phyloP scores from a whole-genome alignment of 2,329 filamentous ascomycete species.

The Magnaporthales sp. region DNA sequence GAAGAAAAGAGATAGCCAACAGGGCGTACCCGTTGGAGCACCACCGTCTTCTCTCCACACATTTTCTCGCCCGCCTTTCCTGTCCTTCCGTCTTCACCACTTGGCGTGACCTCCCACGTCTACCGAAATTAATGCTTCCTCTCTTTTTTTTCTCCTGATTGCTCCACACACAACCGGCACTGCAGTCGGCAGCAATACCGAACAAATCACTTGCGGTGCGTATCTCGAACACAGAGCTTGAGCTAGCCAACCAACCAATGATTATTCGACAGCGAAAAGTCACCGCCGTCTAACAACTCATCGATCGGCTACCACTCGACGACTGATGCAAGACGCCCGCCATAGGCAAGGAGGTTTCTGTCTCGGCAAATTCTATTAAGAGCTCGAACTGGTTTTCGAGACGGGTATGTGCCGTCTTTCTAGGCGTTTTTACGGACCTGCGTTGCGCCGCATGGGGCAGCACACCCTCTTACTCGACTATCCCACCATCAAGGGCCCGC shows the following conservation, averaged over 20 bases:
- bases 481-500: neutral
- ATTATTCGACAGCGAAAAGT: neutral
- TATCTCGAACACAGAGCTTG: neutral
- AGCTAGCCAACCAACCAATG: neutral
- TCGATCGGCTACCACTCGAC: neutral
- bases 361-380: neutral
- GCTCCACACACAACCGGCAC: neutral
- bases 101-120: neutral
- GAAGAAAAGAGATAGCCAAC: neutral
- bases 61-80: neutral
- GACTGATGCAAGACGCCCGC: neutral
- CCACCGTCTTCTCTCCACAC: neutral
- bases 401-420: neutral
- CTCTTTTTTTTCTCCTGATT: neutral
- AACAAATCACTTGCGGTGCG: neutral
- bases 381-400: neutral
- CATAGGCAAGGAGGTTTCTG: neutral
- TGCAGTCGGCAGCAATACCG: neutral
- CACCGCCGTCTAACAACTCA: neutral
- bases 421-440: neutral
- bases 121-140: neutral
- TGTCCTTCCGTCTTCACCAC: neutral
- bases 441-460: neutral
- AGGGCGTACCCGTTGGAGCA: neutral
- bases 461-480: neutral